phyloP scores from a whole-genome alignment of 202 grass and related monocot species.

The Tripidium arundinaceum region DNA sequence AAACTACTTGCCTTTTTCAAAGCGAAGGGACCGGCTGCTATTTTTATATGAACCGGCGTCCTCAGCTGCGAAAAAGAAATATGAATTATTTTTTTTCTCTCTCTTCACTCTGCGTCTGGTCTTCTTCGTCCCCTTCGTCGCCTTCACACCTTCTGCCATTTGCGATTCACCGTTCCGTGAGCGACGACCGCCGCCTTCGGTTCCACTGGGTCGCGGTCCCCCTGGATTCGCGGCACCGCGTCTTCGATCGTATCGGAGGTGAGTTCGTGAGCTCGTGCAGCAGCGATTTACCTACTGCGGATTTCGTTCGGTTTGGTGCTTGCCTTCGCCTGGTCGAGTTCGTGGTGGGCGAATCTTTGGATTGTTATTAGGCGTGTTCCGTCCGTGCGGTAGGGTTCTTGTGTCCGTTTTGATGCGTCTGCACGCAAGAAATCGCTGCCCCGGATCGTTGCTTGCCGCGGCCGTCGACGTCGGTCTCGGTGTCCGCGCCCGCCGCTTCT shows the following conservation, averaged over 20 bases:
- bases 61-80: conserved; percentile 18
- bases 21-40: conserved; percentile 13
- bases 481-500: conserved; percentile 9
- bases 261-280: no score
- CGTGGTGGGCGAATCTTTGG: conserved; percentile 31
- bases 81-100: neutral
- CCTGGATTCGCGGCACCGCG: neutral
- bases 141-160: conserved; percentile 23
- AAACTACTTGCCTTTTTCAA: conserved; percentile 18
- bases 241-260: conserved; percentile 18
- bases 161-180: neutral
- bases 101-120: neutral
- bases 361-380: neutral
- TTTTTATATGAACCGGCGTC: conserved; percentile 23
- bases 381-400: neutral
- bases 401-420: conserved; percentile 17
- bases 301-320: no score
- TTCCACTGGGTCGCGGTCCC: neutral
- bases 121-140: conserved; percentile 23
- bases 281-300: no score
- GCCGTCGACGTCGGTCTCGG: conserved; percentile 35
- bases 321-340: conserved; percentile 1
- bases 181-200: conserved; percentile 21
- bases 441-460: conserved; percentile 8
- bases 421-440: conserved; percentile 40